Evolutionary conservation across 1,284 basidiomycete genomes (phyloP).

Genomic region (Ganoderma sinense): DNA sequence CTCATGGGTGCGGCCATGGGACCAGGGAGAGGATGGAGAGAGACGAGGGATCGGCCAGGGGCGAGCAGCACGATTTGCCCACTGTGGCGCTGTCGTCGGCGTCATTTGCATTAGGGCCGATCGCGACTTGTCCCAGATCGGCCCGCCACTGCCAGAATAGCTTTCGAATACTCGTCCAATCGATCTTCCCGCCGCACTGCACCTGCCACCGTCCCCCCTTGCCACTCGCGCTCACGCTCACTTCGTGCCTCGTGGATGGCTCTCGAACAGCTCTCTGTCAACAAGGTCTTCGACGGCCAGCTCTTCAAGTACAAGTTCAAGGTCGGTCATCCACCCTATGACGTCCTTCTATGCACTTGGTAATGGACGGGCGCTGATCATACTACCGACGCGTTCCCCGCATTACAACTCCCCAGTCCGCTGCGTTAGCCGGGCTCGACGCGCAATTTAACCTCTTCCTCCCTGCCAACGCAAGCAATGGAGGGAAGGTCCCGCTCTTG

Average conservation of each 20-base stretch:
- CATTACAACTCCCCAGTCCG: conserved; percentile 50
- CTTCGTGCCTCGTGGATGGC: conserved; percentile 40
- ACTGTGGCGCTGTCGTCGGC: conserved; percentile 8
- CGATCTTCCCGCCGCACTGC: conserved; percentile 9
- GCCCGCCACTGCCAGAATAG: neutral
- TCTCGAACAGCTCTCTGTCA: conserved; percentile 77
- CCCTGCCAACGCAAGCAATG: conserved; percentile 65
- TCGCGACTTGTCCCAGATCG: neutral
- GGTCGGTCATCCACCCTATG: conserved; percentile 45
- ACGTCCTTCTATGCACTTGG: conserved; percentile 4
- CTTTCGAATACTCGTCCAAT: conserved; percentile 3
- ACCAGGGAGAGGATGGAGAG: neutral
- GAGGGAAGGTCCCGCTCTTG: conserved; percentile 78
- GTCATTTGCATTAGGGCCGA: neutral
- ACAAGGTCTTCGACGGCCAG: conserved; percentile 82
- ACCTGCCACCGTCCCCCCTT: conserved; percentile 12
- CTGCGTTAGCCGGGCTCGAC: conserved; percentile 79
- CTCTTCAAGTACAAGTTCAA: conserved; percentile 90
- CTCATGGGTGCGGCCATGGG: conserved; percentile 1
- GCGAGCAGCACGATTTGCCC: neutral
- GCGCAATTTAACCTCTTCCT: conserved; percentile 93
- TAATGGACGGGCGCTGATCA: conserved; percentile 15
- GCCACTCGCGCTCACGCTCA: conserved; percentile 1
- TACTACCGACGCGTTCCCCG: conserved; percentile 7
- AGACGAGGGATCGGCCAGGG: neutral